These are phyloP conservation scores for Xerocomellus chrysenteron DNA, from an alignment of 768 basidiomycete genomes.

Conservation along the genomic window DNA sequence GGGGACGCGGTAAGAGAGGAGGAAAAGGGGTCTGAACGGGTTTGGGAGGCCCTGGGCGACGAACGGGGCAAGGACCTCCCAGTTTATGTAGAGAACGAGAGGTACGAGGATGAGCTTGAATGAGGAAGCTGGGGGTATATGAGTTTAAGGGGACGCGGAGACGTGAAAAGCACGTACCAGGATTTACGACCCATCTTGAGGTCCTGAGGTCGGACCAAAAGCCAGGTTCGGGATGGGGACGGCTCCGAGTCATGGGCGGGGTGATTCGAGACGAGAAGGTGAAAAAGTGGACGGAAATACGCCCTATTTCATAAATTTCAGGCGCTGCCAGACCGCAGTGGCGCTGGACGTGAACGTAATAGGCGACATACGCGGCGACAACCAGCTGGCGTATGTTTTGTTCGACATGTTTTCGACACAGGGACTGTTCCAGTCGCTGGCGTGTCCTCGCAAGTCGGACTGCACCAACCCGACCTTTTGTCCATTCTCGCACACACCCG, in stretches of 20 bases:
- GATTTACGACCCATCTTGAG: slow-evolving; percentile 71
- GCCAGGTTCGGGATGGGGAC: background rate
- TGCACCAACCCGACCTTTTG: slow-evolving; percentile 55
- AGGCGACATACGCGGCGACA: too few species aligned
- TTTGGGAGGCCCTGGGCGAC: slow-evolving; percentile 54
- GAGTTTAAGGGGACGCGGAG: background rate
- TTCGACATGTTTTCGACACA: slow-evolving; percentile 56
- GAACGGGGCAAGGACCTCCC: slow-evolving; percentile 54
- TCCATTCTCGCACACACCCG: slow-evolving; percentile 61
- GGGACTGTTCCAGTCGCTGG: slow-evolving; percentile 53
- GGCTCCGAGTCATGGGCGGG: slow-evolving; percentile 11
- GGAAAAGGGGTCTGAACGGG: slow-evolving; percentile 71
- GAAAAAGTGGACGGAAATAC: too few species aligned
- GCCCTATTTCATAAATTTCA: background rate
- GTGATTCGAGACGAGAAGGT: slow-evolving; percentile 10
- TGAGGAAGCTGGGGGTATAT: slow-evolving; percentile 48
- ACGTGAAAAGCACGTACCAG: slow-evolving; percentile 40
- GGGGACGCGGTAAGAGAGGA: slow-evolving; percentile 65
- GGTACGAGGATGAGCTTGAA: slow-evolving; percentile 65
- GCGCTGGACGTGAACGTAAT: too few species aligned
- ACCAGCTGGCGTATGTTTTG: too few species aligned
- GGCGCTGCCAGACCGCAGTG: background rate
- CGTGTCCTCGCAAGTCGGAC: slow-evolving; percentile 53
- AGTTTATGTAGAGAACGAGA: slow-evolving; percentile 60
- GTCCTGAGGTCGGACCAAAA: slow-evolving; percentile 53